Evolutionary conservation across 1,284 basidiomycete species (phyloP), one percentile per base, ranked within the genome.

Genomic region (Ustilago xerochloae): DNA sequence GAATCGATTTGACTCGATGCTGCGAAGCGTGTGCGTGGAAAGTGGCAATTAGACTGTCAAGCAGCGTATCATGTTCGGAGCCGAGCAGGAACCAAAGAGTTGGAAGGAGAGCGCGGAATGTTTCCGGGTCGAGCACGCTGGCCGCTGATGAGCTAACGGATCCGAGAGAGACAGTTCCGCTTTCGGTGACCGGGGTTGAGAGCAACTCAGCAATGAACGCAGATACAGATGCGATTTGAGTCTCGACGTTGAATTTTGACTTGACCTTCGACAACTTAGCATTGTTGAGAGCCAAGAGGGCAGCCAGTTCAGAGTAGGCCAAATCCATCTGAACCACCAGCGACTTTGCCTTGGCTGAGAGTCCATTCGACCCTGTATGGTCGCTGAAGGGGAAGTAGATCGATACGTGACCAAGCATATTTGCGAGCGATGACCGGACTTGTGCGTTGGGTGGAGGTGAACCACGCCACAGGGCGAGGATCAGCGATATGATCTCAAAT

Each of bases 331-430:
- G 60, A 3, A 65, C 63, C 12, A 78, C 49, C 3, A 39, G 8
- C 5, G 65, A 49, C 32, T 59, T 59, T 28, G 69, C 67, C 30
- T 58, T 71, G 20, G 57, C 55, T n/a, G 68, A 73, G 6, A 72
- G 50, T 20, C 52, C 58, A 47, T 51, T 50, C 7, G 66, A 72
- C 26, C 53, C 57, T 1, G 47, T 66, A 32, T 54, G 66, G 28
- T 66, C 58, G 54, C 75, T 67, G 47, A 76, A 78, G 49, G 77
- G 77, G 53, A 78, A 78, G 64, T 76, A 78, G 30, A 72, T 30
- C 6, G 75, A 70, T 28, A 73, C 36, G 38, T 67, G 67, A 12
- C 69, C 61, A 0, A 78, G 67, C 30, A 67, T 43, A 18, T 65
- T 67, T 12, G 63, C 51, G 12, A 76, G 70, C 15, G 62, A 56